phyloP scores from a whole-genome alignment of 257 asterid genomes.

The Anisodus tanguticus region DNA sequence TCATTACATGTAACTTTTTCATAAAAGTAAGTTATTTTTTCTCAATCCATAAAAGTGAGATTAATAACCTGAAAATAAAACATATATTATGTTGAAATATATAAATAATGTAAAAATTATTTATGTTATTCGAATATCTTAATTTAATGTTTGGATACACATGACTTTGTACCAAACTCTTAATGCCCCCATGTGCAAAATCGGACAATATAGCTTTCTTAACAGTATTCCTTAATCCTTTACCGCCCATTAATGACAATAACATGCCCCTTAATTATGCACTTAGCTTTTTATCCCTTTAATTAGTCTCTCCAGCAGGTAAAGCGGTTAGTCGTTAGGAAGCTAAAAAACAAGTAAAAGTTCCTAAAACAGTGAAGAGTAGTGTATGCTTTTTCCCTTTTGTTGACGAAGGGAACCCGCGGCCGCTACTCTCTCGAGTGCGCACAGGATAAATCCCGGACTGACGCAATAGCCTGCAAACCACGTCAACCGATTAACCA shows the following conservation, averaged over 20 bases:
- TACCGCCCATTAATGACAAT: neutral
- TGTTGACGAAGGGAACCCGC: too few relatives aligned
- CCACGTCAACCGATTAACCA: too few relatives aligned
- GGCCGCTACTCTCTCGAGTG: too few relatives aligned
- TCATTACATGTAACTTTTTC: neutral
- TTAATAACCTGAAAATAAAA: neutral
- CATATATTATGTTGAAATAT: neutral
- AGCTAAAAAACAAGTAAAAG: conserved; percentile 38
- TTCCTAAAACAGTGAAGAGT: neutral
- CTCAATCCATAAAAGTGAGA: neutral
- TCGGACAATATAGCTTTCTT: conserved; percentile 2
- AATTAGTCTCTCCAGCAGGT: too few relatives aligned
- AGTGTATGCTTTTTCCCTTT: conserved; percentile 48
- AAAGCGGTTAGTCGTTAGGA: conserved; percentile 58
- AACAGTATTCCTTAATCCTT: neutral
- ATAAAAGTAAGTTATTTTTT: neutral
- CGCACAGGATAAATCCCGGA: too few relatives aligned
- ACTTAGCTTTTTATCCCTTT: too few relatives aligned
- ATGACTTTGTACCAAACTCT: neutral
- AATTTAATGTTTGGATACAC: neutral
- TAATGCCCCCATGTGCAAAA: neutral
- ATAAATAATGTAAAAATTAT: neutral
- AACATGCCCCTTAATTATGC: conserved; percentile 41
- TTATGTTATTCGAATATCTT: too few relatives aligned
- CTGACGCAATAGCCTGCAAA: too few relatives aligned